Evolutionary conservation across 1,284 basidiomycete species (phyloP).

Genomic region (Sanghuangporus baumii): DNA sequence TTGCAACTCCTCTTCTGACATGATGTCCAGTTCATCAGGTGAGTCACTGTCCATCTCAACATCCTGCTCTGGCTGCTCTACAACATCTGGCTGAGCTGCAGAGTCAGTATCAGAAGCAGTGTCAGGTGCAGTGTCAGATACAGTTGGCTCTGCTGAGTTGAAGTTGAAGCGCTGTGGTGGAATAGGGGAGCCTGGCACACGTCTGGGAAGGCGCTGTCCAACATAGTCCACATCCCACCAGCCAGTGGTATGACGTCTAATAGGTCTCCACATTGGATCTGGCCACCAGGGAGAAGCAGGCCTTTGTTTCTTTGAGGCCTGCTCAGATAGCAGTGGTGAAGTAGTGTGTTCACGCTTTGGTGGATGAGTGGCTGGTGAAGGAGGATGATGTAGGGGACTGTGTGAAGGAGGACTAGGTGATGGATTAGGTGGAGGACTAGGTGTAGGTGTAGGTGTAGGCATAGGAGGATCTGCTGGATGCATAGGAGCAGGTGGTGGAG

Average conservation of each 20-base stretch:
- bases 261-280: conserved; percentile 7
- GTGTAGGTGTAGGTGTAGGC: not conserved
- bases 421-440: not conserved
- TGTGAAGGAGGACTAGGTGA: not conserved
- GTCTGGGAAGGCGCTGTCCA: too few relatives aligned
- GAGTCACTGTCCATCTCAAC: not conserved
- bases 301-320: conserved; percentile 16
- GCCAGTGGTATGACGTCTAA: too few relatives aligned
- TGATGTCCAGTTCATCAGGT: not conserved
- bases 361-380: not conserved
- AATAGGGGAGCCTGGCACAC: too few relatives aligned
- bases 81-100: not conserved
- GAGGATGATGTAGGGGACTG: conserved; percentile 2
- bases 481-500: not conserved
- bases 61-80: not conserved
- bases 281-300: conserved; percentile 15
- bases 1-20: too few relatives aligned
- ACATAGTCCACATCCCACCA: not conserved
- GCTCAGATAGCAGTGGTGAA: not conserved
- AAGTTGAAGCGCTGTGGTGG: too few relatives aligned
- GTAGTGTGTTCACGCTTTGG: conserved; percentile 22
- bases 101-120: too few relatives aligned
- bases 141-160: too few relatives aligned
- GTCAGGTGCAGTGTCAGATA: too few relatives aligned
- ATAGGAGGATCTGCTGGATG: not conserved